phyloP scores from a whole-genome alignment of 2,329 filamentous ascomycete species.

The Alternaria sp. region DNA sequence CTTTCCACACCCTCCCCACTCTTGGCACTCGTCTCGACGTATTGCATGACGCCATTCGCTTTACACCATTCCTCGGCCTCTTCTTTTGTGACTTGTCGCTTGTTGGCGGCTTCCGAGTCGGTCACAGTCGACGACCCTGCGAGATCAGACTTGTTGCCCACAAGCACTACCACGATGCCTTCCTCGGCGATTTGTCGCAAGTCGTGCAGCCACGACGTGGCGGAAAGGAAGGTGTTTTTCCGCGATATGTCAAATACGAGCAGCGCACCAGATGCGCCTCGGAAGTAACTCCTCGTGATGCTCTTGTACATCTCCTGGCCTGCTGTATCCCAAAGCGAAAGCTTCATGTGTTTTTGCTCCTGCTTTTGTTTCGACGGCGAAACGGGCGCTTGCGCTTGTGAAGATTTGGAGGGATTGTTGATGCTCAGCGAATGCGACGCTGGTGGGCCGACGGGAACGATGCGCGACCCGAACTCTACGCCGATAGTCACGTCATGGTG shows the following conservation, averaged over 20 bases:
- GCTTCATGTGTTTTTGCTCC: slow-evolving; percentile 82
- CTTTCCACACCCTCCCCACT: slow-evolving; percentile 92
- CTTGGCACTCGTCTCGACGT: slow-evolving; percentile 96
- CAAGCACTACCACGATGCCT: slow-evolving; percentile 90
- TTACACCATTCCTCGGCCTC: slow-evolving; percentile 92
- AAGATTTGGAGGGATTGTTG: slow-evolving; percentile 56
- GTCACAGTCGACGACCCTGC: slow-evolving; percentile 58
- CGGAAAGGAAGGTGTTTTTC: slow-evolving; percentile 83
- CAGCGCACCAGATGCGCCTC: slow-evolving; percentile 78
- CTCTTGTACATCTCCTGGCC: slow-evolving; percentile 98
- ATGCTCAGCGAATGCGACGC: slow-evolving; percentile 68
- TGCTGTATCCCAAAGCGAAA: slow-evolving; percentile 93
- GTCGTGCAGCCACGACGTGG: slow-evolving; percentile 93
- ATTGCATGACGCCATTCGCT: slow-evolving; percentile 85
- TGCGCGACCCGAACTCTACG: slow-evolving; percentile 92
- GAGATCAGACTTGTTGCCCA: slow-evolving; percentile 94
- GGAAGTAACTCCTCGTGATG: slow-evolving; percentile 92
- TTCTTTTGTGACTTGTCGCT: slow-evolving; percentile 78
- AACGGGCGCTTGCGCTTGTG: slow-evolving; percentile 27
- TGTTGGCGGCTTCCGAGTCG: slow-evolving; percentile 60
- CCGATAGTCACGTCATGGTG: slow-evolving; percentile 98
- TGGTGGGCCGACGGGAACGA: slow-evolving; percentile 88
- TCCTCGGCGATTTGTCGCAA: slow-evolving; percentile 94
- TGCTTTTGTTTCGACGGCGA: slow-evolving; percentile 45
- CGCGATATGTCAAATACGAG: slow-evolving; percentile 96